Percentiles rank a stretch among this genome's conserved stretches.
These are phyloP conservation scores for Eucalyptus guilfoylei DNA, from an alignment of 345 rosid species.

Conservation along the genomic window DNA sequence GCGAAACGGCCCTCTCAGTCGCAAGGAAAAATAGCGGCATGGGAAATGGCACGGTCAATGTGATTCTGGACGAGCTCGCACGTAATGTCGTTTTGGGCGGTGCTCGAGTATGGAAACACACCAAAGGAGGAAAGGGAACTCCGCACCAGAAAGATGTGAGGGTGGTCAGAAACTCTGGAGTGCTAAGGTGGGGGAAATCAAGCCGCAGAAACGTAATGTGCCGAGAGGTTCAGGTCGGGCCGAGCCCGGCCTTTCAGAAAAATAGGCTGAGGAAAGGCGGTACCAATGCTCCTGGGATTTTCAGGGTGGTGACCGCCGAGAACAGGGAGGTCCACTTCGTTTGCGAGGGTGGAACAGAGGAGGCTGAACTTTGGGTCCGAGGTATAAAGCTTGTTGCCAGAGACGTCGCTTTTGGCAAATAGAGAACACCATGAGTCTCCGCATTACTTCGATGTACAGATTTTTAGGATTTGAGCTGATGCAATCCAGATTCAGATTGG, in stretches of 20 bases:
- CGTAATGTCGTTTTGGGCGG: conserved; percentile 47
- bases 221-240: conserved; percentile 48
- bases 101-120: conserved; percentile 52
- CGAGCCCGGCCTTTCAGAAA: conserved; percentile 34
- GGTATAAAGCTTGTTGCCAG: conserved; percentile 82
- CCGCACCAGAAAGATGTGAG: conserved; percentile 51
- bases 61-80: conserved; percentile 66
- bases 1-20: conserved; percentile 60
- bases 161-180: conserved; percentile 44
- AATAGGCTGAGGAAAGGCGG: conserved; percentile 34
- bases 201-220: conserved; percentile 54
- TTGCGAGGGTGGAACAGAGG: conserved; percentile 61
- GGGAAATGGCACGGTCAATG: conserved; percentile 30
- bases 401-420: conserved; percentile 27
- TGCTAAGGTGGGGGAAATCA: conserved; percentile 79
- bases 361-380: conserved; percentile 88
- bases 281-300: conserved; percentile 38
- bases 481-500: not conserved
- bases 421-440: not conserved
- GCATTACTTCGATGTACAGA: not conserved
- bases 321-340: conserved; percentile 78
- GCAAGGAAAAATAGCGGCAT: conserved; percentile 12
- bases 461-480: not conserved
- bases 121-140: conserved; percentile 70
- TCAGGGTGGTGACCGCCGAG: conserved; percentile 55